Evolutionary conservation across 2,329 filamentous ascomycete species (phyloP), one percentile per base, ranked within the genome.

Genomic region (Claviceps africana): DNA sequence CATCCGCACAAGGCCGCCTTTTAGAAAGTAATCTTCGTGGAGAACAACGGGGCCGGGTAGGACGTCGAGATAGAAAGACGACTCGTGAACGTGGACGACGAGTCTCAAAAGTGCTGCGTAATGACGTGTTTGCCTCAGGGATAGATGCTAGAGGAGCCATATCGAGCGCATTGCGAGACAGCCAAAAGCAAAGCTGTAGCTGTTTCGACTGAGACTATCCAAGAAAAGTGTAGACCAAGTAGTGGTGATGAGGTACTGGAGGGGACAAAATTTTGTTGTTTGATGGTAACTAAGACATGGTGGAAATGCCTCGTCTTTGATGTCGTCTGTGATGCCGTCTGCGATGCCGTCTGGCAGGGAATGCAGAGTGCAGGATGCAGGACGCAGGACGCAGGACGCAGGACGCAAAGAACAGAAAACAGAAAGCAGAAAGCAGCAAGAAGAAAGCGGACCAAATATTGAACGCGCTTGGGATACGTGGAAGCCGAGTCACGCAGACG

Each of bases 71-170:
- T 9, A 61, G 31, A 40, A 63, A 55, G 42, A 64, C 33, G 25
- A 60, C 58, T 47, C 62, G 65, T 3, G 62, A 61, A 31, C 61
- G 57, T 6, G 60, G 58, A 13, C 57, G 53, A 35, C 50, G 53
- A 28, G 51, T 51, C 49, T 48, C 57, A 43, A 45, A 56, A 17
- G 55, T 54, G 43, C 56, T 53, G n/a, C 55, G 52, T 51, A 58
- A 52, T 35, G 53, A 53, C 53, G 58, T 45, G 53, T 55, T 53
- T 53, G 56, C 55, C 51, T 61, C 58, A 22, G 58, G 53, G 44
- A 63, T 64, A 56, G 63, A 61, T 59, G 62, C 57, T 57, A 60
- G 50, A 31, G 56, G 52, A 56, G 56, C 57, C 65, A 69, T 68
- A 46, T 43, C 52, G 51, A n/a, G 47, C 28, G 25, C 48, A 47